Base-by-base conservation (phyloP, 441 rosid genomes). In the Populus trichocarpa region DNA sequence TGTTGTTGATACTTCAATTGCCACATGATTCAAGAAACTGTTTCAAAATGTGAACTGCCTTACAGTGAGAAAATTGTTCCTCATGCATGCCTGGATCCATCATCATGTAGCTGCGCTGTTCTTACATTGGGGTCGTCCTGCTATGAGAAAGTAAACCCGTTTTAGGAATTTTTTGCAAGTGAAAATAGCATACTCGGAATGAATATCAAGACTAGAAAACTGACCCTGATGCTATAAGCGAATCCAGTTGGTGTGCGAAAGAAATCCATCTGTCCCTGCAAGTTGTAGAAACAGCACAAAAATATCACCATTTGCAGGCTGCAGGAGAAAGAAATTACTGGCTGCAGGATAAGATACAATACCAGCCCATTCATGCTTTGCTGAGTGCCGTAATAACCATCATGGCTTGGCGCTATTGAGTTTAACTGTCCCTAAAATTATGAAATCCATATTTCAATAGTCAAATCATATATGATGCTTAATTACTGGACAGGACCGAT, bases 281-380 rank as follows among this genome's bases (percentile, higher is more conserved):
- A 74, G 68, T 67, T 80, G n/a, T 20, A 46, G 57, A 53, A 20
- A 67, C 63, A 40, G 13, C 50, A 30, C 30, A 25, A 68, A 61
- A 33, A 40, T 66, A 75, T 79, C 33, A 33, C 72, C 74, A 67
- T 66, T 73, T 72, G 3, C 35, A 65, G 46, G 32, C 53, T 23
- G 40, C 10, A 50, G 20, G 36, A 13, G 25, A 26, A 79, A 7
- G 46, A 35, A 67, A 78, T 33, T 38, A 35, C 6, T 32, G 64
- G 33, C 65, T 69, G 30, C 25, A 69, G 36, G n/a, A 40, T 30
- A 25, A 68, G 71, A 66, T 59, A 81, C 72, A 59, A 72, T 90
- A 93, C 97, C 95, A 90, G 90, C 71, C 90, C 90, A 81, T 91
- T 94, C 79, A 93, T 87, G 87, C 91, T 87, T 83, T 89, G 97